Conservation (phyloP, 192 early-diverging fungal genomes). For the Coemansia sp. region DNA sequence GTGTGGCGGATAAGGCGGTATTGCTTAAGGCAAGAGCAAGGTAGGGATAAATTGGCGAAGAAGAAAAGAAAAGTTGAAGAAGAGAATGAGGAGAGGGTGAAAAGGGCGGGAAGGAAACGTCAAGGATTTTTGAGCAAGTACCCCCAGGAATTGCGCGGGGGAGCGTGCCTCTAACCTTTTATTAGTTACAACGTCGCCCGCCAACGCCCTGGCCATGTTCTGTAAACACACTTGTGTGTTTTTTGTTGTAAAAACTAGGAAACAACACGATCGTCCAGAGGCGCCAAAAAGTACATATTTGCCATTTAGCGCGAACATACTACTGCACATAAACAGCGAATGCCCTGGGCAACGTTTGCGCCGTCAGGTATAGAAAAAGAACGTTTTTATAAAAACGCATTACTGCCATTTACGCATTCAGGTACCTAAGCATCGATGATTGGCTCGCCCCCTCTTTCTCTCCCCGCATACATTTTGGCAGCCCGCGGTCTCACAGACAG, state of each 20-base stretch:
- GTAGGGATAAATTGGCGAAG: neutral
- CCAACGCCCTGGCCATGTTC: neutral
- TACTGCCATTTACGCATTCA: conserved; percentile 7
- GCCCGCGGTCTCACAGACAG: neutral
- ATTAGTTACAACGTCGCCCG: conserved; percentile 3
- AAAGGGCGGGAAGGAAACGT: neutral
- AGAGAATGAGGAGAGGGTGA: neutral
- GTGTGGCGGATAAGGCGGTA: conserved; percentile 1
- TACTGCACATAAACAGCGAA: neutral
- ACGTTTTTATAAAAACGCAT: neutral
- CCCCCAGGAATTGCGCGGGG: neutral
- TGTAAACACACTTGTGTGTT: neutral
- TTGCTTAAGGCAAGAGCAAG: neutral
- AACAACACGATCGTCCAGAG: conserved; percentile 8
- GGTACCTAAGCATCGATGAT: neutral
- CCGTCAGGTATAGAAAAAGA: neutral
- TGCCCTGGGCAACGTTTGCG: conserved; percentile 8
- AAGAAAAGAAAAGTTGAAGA: neutral
- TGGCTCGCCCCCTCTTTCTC: neutral
- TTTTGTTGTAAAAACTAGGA: neutral
- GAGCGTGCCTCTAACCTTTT: neutral
- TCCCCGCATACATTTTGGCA: neutral
- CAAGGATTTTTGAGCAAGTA: conserved; percentile 1
- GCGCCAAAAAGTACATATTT: neutral
- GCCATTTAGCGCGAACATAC: neutral